phyloP scores from a whole-genome alignment of 139 green algal genomes.

The Gonium pectorale region DNA sequence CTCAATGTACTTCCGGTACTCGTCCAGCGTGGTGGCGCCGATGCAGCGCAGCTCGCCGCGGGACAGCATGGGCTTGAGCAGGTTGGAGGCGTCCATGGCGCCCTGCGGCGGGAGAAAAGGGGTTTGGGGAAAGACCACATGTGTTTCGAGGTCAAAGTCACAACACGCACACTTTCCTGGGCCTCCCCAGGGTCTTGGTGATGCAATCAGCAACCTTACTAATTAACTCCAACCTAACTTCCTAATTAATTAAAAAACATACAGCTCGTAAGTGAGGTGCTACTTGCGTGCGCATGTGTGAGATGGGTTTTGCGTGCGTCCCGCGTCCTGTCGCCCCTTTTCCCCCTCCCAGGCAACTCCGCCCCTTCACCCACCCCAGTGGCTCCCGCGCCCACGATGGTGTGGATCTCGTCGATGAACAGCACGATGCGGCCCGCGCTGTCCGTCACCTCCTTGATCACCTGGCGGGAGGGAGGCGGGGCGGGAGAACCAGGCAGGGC shows the following conservation, averaged over 20 bases:
- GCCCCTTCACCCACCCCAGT: constrained; percentile 21
- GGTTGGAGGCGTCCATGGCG: constrained; percentile 97
- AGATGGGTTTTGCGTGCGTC: too few species aligned
- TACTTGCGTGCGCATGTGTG: too few species aligned
- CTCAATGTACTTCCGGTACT: constrained; percentile 99
- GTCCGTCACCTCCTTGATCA: constrained; percentile 93
- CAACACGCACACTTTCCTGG: too few species aligned
- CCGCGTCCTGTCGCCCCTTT: not conserved
- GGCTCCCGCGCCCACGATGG: constrained; percentile 77
- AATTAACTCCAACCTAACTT: too few species aligned
- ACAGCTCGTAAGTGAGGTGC: too few species aligned
- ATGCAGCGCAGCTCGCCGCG: constrained; percentile 98
- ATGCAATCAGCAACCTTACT: too few species aligned
- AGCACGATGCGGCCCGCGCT: constrained; percentile 92
- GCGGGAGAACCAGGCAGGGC: too few species aligned
- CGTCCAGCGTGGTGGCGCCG: constrained; percentile 96
- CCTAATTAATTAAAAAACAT: too few species aligned
- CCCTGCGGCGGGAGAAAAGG: constrained; percentile 58
- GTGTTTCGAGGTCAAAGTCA: not conserved
- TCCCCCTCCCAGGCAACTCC: not conserved
- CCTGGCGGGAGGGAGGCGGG: not conserved
- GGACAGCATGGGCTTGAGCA: constrained; percentile 97
- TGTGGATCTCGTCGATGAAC: constrained; percentile 99
- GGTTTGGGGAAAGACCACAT: not conserved
- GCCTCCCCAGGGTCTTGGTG: not conserved